A percentile compares a stretch with the other conserved stretches of the same genome.
Evolutionary conservation across 1,284 basidiomycete species (phyloP).

Genomic region (Ustilago crameri): DNA sequence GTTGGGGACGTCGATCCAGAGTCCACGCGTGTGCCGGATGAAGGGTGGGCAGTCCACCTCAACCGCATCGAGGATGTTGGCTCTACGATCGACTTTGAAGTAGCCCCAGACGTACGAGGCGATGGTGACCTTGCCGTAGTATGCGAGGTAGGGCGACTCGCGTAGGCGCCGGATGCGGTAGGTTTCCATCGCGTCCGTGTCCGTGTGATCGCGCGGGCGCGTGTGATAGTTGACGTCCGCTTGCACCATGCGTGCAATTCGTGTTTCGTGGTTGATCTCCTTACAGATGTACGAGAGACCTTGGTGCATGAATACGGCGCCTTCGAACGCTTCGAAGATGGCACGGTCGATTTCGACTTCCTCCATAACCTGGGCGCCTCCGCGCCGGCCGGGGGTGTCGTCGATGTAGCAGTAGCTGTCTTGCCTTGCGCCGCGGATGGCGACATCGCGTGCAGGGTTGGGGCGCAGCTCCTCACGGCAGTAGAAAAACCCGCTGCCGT

Average conservation of each 20-base stretch:
- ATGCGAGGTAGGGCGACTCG: slow-evolving; percentile 74
- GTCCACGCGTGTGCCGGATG: slow-evolving; percentile 79
- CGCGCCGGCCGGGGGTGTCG: slow-evolving; percentile 71
- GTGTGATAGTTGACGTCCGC: slow-evolving; percentile 87
- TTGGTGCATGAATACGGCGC: slow-evolving; percentile 70
- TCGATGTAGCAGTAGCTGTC: slow-evolving; percentile 83
- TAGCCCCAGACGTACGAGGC: slow-evolving; percentile 78
- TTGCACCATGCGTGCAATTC: slow-evolving; percentile 77
- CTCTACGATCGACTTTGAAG: slow-evolving; percentile 65
- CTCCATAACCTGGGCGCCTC: slow-evolving; percentile 75
- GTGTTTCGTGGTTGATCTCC: slow-evolving; percentile 83
- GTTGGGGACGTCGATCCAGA: slow-evolving; percentile 86
- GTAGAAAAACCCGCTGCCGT: slow-evolving; percentile 80
- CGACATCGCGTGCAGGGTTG: slow-evolving; percentile 77
- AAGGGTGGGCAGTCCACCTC: slow-evolving; percentile 83
- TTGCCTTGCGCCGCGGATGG: slow-evolving; percentile 81
- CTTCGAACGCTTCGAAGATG: slow-evolving; percentile 79
- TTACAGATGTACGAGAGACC: slow-evolving; percentile 73
- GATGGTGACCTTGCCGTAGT: slow-evolving; percentile 79
- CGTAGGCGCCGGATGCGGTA: slow-evolving; percentile 79
- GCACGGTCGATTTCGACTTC: slow-evolving; percentile 87
- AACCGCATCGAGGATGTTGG: slow-evolving; percentile 79
- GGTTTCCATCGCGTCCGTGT: slow-evolving; percentile 82
- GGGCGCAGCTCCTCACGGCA: slow-evolving; percentile 81
- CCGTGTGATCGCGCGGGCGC: slow-evolving; percentile 73